Base-by-base conservation (phyloP, 805 yeast genomes). In the Wickerhamomyces bisporus region DNA sequence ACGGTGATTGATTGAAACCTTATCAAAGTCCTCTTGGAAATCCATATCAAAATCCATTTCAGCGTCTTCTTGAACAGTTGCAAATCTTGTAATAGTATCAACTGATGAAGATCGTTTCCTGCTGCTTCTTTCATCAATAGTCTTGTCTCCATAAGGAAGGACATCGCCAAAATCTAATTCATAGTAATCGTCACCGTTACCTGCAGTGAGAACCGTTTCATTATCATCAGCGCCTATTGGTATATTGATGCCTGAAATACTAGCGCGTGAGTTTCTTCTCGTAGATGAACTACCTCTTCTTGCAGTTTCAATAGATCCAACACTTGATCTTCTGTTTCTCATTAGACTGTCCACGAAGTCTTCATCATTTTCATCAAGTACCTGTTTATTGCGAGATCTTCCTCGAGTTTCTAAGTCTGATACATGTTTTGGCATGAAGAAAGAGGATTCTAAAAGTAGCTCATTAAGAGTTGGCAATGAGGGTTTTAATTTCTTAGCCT, bases 241-340 rank as follows among this genome's bases (percentile, higher is more conserved):
- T 19, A 52, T 20, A 10, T 49, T 33, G 7, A 52, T 16, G 2
- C 50, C 47, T n/a, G 49, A 24, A 15, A 53, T 37, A 24, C 55
- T 50, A 3, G 45, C 48, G 12, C 58, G 30, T 2, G 58, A 53
- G 14, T 44, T 34, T 32, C 56, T 47, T 45, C 57, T 49, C 11
- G 52, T 38, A 3, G 58, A 52, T 3, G 34, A 30, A 29, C 53
- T 50, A 46, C 57, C 47, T 32, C 46, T 48, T 49, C 59, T 47
- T 33, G 43, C 47, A 4, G 43, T 36, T 33, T 54, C 59, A 27
- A 53, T 42, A 0, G 58, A 53, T 13, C 39, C 43, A n/a, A n/a
- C n/a, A 29, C 49, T 42, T 4, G 54, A 50, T 29, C 56, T 52
- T 41, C 51, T 44, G 31, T 48, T 41, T 32, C 53, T 47, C 32